Evolutionary conservation across 2,329 filamentous ascomycete genomes (phyloP).

Genomic region (Beauveria pseudobassiana): DNA sequence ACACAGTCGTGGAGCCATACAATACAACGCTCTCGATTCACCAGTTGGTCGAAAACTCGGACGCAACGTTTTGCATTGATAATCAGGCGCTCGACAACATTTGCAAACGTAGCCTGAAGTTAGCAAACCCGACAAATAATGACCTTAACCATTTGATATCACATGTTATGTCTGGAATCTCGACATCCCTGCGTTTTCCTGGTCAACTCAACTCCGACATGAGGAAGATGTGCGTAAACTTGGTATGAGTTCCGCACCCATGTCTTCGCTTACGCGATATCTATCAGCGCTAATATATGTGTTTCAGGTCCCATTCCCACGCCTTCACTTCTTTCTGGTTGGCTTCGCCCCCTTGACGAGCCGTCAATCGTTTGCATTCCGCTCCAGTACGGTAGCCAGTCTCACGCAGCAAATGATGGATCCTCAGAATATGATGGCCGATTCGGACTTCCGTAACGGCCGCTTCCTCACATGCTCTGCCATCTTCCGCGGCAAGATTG

Average conservation of each 20-base stretch:
- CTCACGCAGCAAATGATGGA: conserved; percentile 99
- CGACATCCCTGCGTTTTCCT: conserved; percentile 96
- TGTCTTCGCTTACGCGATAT: too few species aligned
- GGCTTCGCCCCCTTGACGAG: conserved; percentile 97
- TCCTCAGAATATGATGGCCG: conserved; percentile 99
- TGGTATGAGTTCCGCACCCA: conserved; percentile 32
- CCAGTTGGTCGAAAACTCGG: conserved; percentile 99
- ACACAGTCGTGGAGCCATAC: conserved; percentile 99
- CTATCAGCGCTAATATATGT: too few species aligned
- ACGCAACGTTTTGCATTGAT: conserved; percentile 99
- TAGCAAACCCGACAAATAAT: conserved; percentile 94
- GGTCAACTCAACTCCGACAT: conserved; percentile 99
- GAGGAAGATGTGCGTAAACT: conserved; percentile 99
- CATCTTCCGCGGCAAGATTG: conserved; percentile 99
- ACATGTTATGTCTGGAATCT: conserved; percentile 94
- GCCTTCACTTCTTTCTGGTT: conserved; percentile 99
- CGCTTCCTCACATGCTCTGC: conserved; percentile 99
- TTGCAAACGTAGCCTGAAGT: conserved; percentile 99
- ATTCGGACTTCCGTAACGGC: conserved; percentile 98
- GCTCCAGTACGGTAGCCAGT: conserved; percentile 91
- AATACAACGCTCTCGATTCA: conserved; percentile 98
- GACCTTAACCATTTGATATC: conserved; percentile 99
- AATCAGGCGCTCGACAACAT: conserved; percentile 99
- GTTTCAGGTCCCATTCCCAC: conserved; percentile 61
- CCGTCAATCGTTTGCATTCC: conserved; percentile 79